Evolutionary conservation across 192 early-diverging fungal species (phyloP).

Genomic region (Anaeromyces robustus): DNA sequence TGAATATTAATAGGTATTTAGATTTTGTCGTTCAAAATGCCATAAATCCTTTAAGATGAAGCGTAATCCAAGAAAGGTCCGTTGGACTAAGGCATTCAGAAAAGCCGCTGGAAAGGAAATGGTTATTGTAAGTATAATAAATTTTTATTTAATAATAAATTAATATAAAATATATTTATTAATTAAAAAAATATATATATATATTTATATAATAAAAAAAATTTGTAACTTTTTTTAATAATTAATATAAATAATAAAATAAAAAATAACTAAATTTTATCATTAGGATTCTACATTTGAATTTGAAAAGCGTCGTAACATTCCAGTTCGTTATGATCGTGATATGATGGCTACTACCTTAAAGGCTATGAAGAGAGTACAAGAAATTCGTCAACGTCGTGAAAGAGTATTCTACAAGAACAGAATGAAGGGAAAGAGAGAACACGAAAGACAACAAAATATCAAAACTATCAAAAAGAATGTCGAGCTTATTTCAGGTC

Average conservation of each 20-base stretch:
- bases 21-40: constrained; percentile 97
- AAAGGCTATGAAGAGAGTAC: constrained; percentile 96
- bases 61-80: constrained; percentile 97
- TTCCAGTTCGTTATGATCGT: constrained; percentile 94
- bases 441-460: constrained; percentile 57
- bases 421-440: constrained; percentile 75
- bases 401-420: constrained; percentile 86
- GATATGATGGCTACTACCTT: constrained; percentile 91
- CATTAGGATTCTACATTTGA: constrained; percentile 81
- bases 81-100: constrained; percentile 99
- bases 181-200: not conserved
- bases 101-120: constrained; percentile 98
- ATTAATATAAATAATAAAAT: not conserved
- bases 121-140: constrained; percentile 61
- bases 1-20: constrained; percentile 49
- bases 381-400: constrained; percentile 83
- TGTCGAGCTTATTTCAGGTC: constrained; percentile 66
- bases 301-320: constrained; percentile 96
- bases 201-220: not conserved
- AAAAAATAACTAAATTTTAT: too few relatives aligned
- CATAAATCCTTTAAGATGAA: constrained; percentile 99
- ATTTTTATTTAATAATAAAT: not conserved
- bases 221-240: not conserved
- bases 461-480: constrained; percentile 64
- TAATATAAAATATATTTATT: too few relatives aligned